Evolutionary conservation across 176 grass and related monocot species (phyloP).

Genomic region (Eleusine indica): DNA sequence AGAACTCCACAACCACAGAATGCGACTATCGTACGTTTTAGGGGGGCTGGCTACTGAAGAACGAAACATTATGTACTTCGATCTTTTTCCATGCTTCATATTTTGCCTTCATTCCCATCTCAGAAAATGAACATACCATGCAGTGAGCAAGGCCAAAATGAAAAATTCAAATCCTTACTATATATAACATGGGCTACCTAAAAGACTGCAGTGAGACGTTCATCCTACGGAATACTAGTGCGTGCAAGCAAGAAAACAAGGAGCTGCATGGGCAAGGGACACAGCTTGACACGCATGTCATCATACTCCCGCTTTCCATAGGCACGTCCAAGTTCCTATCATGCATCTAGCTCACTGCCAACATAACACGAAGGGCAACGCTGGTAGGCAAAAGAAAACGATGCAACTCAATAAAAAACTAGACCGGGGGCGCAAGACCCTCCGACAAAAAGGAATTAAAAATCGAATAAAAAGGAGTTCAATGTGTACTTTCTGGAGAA

Average conservation of each 20-base stretch:
- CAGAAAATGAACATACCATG: slow-evolving; percentile 13
- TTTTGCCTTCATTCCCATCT: not conserved
- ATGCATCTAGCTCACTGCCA: slow-evolving; percentile 30
- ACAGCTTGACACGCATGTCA: slow-evolving; percentile 26
- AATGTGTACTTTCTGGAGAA: slow-evolving; percentile 99
- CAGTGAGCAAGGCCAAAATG: not conserved
- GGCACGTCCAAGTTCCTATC: slow-evolving; percentile 19
- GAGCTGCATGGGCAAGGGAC: not conserved
- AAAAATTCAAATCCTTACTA: not conserved
- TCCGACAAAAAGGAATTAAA: slow-evolving; percentile 58
- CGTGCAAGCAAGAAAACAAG: slow-evolving; percentile 21
- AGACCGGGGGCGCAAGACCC: slow-evolving; percentile 43
- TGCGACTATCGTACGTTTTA: no score
- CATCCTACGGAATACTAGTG: not conserved
- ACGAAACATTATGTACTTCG: not conserved
- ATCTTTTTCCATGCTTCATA: not conserved
- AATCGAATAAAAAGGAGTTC: slow-evolving; percentile 84
- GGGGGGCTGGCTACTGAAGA: no score
- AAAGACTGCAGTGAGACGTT: slow-evolving; percentile 6
- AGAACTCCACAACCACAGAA: no score
- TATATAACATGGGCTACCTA: not conserved
- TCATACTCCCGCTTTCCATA: slow-evolving; percentile 28
- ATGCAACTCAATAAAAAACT: slow-evolving; percentile 53
- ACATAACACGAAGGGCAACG: slow-evolving; percentile 35
- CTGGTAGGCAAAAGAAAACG: slow-evolving; percentile 43